Percentiles rank a stretch among this genome's conserved stretches.
These are phyloP conservation scores for Podaxis rugospora DNA, from an alignment of 768 basidiomycete genomes.

Conservation along the genomic window DNA sequence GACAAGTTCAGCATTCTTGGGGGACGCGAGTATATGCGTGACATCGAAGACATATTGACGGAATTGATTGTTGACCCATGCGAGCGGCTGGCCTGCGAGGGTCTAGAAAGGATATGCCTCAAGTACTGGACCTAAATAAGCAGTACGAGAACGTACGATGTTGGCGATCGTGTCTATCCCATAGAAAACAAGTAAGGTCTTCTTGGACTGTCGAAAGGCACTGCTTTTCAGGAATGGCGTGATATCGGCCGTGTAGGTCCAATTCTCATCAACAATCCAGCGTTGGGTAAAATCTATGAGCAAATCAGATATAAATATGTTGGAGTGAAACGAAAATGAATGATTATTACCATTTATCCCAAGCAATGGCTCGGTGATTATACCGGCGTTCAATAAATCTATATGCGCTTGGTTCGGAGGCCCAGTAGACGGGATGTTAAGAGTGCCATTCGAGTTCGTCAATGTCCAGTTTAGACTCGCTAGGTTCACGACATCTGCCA, in stretches of 20 bases:
- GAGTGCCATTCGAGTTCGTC: conserved; percentile 47
- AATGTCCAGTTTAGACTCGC: conserved; percentile 48
- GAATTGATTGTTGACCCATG: conserved; percentile 58
- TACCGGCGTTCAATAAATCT: conserved; percentile 45
- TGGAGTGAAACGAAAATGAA: neutral
- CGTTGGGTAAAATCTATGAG: conserved; percentile 46
- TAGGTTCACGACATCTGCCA: conserved; percentile 30
- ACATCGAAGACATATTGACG: conserved; percentile 51
- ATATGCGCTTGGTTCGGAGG: conserved; percentile 49
- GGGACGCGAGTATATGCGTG: conserved; percentile 32
- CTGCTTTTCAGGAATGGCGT: conserved; percentile 33
- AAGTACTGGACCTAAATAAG: neutral
- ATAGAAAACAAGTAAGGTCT: conserved; percentile 46
- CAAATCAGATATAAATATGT: neutral
- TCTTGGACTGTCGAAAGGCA: conserved; percentile 17
- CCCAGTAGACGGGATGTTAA: conserved; percentile 45
- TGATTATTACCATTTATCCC: conserved; percentile 46
- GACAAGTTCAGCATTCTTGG: conserved; percentile 40
- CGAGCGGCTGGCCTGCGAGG: conserved; percentile 44
- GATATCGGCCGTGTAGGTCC: conserved; percentile 55
- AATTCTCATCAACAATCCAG: conserved; percentile 53
- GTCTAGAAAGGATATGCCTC: conserved; percentile 27
- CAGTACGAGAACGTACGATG: conserved; percentile 32
- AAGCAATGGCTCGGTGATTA: conserved; percentile 50
- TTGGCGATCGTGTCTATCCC: conserved; percentile 56